Evolutionary conservation across 352 stramenopile species (phyloP).

Genomic region (Salisapilia sapeloensis): DNA sequence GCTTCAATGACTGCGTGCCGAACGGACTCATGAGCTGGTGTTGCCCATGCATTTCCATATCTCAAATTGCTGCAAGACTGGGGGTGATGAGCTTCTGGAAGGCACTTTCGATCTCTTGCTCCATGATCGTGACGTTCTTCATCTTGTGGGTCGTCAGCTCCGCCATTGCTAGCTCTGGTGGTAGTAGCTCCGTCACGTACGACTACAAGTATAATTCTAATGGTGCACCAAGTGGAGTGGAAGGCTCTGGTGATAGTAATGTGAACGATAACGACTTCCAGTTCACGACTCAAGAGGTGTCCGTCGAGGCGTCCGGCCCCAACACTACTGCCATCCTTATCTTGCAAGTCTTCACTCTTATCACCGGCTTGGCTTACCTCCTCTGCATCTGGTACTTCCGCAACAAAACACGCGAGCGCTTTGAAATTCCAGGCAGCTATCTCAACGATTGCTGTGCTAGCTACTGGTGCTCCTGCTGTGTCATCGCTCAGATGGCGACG

Average conservation of each 20-base stretch:
- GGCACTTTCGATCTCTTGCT: slow-evolving; percentile 18
- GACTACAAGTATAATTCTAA: slow-evolving; percentile 3
- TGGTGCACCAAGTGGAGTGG: slow-evolving; percentile 2
- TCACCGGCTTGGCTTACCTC: slow-evolving; percentile 7
- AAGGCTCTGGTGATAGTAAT: neutral
- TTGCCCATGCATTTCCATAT: slow-evolving; percentile 37
- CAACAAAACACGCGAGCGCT: slow-evolving; percentile 14
- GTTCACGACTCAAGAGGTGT: slow-evolving; percentile 4
- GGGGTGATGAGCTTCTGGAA: slow-evolving; percentile 24
- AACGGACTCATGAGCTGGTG: slow-evolving; percentile 27
- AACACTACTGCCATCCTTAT: neutral
- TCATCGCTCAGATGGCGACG: slow-evolving; percentile 38
- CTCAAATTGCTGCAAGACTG: slow-evolving; percentile 29
- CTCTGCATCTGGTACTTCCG: slow-evolving; percentile 17
- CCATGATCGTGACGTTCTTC: slow-evolving; percentile 7
- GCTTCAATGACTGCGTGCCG: slow-evolving; percentile 20
- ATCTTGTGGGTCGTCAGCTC: slow-evolving; percentile 1
- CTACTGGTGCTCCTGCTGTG: slow-evolving; percentile 25
- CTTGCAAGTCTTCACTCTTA: slow-evolving; percentile 6
- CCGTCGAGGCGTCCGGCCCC: neutral
- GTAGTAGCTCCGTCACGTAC: too few relatives aligned
- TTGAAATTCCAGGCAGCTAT: slow-evolving; percentile 29
- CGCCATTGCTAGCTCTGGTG: too few relatives aligned
- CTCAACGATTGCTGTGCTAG: slow-evolving; percentile 12
- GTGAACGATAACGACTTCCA: slow-evolving; percentile 1